phyloP scores from a whole-genome alignment of 345 rosid species.

The Mangifera indica region DNA sequence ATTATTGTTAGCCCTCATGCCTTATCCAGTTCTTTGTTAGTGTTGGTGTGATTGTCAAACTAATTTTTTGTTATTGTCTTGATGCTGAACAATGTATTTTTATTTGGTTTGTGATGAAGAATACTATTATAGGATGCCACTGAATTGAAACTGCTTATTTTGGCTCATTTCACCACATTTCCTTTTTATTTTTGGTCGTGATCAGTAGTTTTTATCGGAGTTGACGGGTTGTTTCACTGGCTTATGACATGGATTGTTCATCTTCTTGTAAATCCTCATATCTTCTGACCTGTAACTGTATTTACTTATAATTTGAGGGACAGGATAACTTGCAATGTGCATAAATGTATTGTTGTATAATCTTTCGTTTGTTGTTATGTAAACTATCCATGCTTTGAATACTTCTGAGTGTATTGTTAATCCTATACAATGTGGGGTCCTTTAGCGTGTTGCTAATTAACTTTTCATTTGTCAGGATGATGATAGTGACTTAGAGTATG shows the following conservation, averaged over 20 bases:
- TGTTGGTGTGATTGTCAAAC: too few species aligned
- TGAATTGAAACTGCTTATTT: background rate
- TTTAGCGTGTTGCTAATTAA: slow-evolving; percentile 1
- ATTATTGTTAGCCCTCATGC: too few species aligned
- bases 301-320: background rate
- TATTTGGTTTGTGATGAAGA: background rate
- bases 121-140: background rate
- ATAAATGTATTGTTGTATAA: background rate
- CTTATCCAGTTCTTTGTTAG: too few species aligned
- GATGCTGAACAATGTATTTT: too few species aligned
- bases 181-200: background rate
- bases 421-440: background rate
- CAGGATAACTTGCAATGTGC: background rate
- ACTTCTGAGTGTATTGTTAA: background rate
- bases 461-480: slow-evolving; percentile 60
- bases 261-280: background rate
- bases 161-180: background rate
- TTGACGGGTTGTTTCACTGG: background rate
- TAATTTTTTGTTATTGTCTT: too few species aligned
- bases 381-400: background rate
- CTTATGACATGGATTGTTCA: background rate
- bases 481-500: slow-evolving; percentile 87
- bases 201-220: background rate
- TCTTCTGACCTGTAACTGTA: background rate
- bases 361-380: background rate